Evolutionary conservation across 1,139 yeast genomes (phyloP).

Genomic region (Tardiomyces blankii): DNA sequence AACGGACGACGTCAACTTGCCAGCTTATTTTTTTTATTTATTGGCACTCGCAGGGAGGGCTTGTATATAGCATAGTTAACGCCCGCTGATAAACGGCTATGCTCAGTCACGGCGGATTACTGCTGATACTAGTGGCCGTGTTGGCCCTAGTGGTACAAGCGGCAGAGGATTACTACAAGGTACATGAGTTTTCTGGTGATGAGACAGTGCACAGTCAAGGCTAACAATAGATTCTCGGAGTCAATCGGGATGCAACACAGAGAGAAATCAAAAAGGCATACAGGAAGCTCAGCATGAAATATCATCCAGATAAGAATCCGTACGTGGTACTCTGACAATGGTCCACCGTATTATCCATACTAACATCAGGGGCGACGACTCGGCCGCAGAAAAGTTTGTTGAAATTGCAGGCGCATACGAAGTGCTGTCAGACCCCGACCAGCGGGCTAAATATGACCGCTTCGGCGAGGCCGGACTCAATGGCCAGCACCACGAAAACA

Average conservation of each 20-base stretch:
- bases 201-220: conserved; percentile 3
- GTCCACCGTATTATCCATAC: too few species aligned
- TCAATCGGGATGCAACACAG: conserved; percentile 57
- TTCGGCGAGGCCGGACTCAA: conserved; percentile 76
- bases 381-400: conserved; percentile 75
- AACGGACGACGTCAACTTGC: too few species aligned
- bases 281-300: conserved; percentile 70
- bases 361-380: conserved; percentile 41
- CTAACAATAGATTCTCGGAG: conserved; percentile 45
- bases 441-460: conserved; percentile 60
- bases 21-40: too few species aligned
- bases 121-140: too few species aligned
- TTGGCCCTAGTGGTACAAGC: too few species aligned
- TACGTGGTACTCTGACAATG: conserved; percentile 28
- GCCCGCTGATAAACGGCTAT: too few species aligned
- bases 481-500: conserved; percentile 30
- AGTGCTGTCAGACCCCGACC: conserved; percentile 64
- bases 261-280: conserved; percentile 83
- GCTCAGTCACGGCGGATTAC: too few species aligned
- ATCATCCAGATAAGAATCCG: conserved; percentile 84
- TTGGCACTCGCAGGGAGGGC: too few species aligned
- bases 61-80: too few species aligned
- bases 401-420: conserved; percentile 94
- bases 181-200: too few species aligned
- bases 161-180: too few species aligned